Base-by-base conservation (phyloP, 139 green algal species). In the Picochlorum sp. region DNA sequence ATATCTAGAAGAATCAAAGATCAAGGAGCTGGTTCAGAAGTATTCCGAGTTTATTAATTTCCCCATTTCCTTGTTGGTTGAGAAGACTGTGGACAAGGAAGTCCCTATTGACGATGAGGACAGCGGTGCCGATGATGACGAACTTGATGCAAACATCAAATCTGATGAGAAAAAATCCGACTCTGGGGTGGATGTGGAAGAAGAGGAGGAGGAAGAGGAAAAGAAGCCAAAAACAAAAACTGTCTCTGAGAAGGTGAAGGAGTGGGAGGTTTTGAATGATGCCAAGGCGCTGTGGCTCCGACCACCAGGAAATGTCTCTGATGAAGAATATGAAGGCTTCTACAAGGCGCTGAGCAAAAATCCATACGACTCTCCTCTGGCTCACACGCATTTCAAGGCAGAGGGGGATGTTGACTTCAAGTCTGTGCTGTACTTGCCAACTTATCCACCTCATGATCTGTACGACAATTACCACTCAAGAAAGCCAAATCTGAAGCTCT, bases 341-440 rank as follows among this genome's bases (percentile, higher is more conserved):
- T 99, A 94, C 81, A 88, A 95, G 73, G 84, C 83, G 3, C 44
- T 98, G 6, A 67, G 74, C 56, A 95, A 96, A 77, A 78, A 80
- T 24, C 70, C 75, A 29, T 43, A 59, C 6, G 79, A 90, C 13
- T 67, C 81, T 12, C 85, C 84, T 12, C 54, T 97, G 45, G 52
- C 77, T n/a, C 80, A 85, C 69, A 65, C 84, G 30, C 92, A 98
- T 76, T 98, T 98, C 86, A 87, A 84, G 41, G 93, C 91, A 0
- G 93, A 98, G 79, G 93, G 93, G 7, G 93, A 99, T 47, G 87
- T 99, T 22, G 93, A 99, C 81, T 99, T 99, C 85, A 87, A 85
- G 63, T 71, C 91, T 1, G 68, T 98, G 7, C 70, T 98, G 37
- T 99, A 85, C 68, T 78, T 98, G 22, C 93, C 93, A 9, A 60